phyloP scores from a whole-genome alignment of 2,329 filamentous ascomycete species.

The Xylaria sp. region DNA sequence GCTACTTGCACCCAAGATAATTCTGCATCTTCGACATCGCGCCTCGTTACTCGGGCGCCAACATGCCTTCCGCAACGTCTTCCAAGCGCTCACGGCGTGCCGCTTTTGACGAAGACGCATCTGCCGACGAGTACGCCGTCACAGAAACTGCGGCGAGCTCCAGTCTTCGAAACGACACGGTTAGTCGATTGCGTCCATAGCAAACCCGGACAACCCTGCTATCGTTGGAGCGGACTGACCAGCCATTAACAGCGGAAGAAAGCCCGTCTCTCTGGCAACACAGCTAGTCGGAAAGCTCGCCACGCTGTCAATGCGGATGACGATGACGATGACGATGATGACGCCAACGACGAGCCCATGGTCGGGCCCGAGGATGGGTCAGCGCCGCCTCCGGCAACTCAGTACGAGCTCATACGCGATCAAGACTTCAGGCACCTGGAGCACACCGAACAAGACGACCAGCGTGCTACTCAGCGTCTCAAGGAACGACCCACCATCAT shows the following conservation, averaged over 20 bases:
- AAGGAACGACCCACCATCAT: conserved; percentile 60
- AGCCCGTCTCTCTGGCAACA: conserved; percentile 50
- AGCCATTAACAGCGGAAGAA: conserved; percentile 53
- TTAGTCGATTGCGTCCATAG: conserved; percentile 45
- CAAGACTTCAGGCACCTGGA: conserved; percentile 67
- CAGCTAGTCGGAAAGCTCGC: conserved; percentile 34
- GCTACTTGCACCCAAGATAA: conserved; percentile 9
- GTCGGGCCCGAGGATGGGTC: conserved; percentile 42
- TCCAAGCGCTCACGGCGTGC: conserved; percentile 58
- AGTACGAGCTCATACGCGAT: conserved; percentile 72
- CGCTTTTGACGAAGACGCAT: conserved; percentile 49
- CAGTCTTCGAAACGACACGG: conserved; percentile 53
- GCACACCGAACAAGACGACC: conserved; percentile 68
- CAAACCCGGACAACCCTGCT: background rate
- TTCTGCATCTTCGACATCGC: background rate
- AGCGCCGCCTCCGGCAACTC: conserved; percentile 61
- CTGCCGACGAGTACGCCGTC: conserved; percentile 52
- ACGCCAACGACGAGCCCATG: conserved; percentile 35
- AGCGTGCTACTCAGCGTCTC: conserved; percentile 72
- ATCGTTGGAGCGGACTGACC: background rate
- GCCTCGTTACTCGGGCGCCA: conserved; percentile 12
- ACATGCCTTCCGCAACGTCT: conserved; percentile 46
- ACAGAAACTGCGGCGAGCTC: conserved; percentile 57
- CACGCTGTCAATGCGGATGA: conserved; percentile 45
- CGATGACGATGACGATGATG: conserved; percentile 50